Evolutionary conservation across 129 eudicot species (phyloP), one percentile per base, ranked within the genome.

Genomic region (Kitagawia praeruptora): DNA sequence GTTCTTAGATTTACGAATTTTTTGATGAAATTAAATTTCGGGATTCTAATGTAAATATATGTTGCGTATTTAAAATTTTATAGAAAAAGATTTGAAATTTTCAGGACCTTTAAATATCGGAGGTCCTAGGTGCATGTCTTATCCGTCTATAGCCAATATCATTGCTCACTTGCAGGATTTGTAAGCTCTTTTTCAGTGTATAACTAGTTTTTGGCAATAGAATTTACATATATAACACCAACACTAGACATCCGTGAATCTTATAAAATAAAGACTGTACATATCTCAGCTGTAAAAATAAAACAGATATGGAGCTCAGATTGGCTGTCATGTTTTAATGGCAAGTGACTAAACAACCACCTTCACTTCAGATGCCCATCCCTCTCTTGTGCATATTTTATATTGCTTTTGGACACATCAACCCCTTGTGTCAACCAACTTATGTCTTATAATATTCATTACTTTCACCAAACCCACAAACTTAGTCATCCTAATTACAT

Each of bases 321-420:
- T 28, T 80, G 84, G 87, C 54, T 74, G 82, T 77, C 87, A 61
- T 63, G 84, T 41, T 72, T 74, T 70, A 38, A 71, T 77, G 80
- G 80, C 27, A 77, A 81, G 84, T 84, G 87, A 84, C 84, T 76
- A 85, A 82, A 85, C 89, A 86, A 83, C 84, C 81, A 82, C 84
- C 87, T 77, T 80, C 51, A 75, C 25, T 78, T 75, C 23, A 54
- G 74, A 78, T 83, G 75, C 77, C 78, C 77, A 80, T 80, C 77
- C 71, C 56, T 73, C 9, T 44, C 54, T 82, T 73, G 34, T 37
- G 34, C 45, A 48, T 4, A 3, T 82, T 77, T 21, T 79, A 54
- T 73, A 48, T 80, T 66, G 72, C 61, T 84, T 75, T 67, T 27
- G 28, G 69, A 53, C 51, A 78, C 80, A 81, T 75, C 83, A 87